Conservation (phyloP, 805 yeast genomes). For the Kregervanrija delftensis region DNA sequence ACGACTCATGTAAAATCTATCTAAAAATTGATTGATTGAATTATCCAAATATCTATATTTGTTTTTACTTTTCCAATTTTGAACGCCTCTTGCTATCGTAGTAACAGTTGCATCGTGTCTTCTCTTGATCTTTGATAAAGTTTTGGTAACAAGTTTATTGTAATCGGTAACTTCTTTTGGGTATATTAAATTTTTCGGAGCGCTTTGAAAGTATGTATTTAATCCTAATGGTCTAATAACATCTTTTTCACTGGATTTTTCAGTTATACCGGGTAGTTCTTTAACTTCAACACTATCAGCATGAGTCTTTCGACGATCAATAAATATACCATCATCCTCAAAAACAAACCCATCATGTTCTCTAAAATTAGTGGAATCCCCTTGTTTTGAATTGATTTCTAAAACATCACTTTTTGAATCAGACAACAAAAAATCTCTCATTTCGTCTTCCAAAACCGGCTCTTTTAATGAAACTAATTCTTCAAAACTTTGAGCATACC, state of each 20-base stretch:
- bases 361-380: not conserved
- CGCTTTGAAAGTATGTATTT: slow-evolving; percentile 31
- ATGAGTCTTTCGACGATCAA: slow-evolving; percentile 15
- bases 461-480: slow-evolving; percentile 62
- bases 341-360: slow-evolving; percentile 14
- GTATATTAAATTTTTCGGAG: slow-evolving; percentile 51
- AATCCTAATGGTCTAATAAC: slow-evolving; percentile 11
- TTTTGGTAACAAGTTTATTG: slow-evolving; percentile 58
- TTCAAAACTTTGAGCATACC: slow-evolving; percentile 90
- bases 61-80: slow-evolving; percentile 70
- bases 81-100: slow-evolving; percentile 87
- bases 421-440: slow-evolving; percentile 26
- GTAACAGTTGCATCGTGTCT: slow-evolving; percentile 92
- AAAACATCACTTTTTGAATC: slow-evolving; percentile 28
- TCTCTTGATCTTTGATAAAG: slow-evolving; percentile 64
- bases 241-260: slow-evolving; percentile 2
- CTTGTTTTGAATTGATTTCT: slow-evolving; percentile 2
- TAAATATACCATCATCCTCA: slow-evolving; percentile 44
- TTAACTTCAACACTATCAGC: not conserved
- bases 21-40: slow-evolving; percentile 74
- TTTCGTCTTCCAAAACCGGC: slow-evolving; percentile 38
- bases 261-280: not conserved
- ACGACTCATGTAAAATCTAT: slow-evolving; percentile 81
- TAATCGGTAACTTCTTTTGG: slow-evolving; percentile 69
- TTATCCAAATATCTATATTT: slow-evolving; percentile 48